Evolutionary conservation across 192 early-diverging fungal species (phyloP), one percentile per base, ranked within the genome.

Genomic region (Spizellomyces punctatus): DNA sequence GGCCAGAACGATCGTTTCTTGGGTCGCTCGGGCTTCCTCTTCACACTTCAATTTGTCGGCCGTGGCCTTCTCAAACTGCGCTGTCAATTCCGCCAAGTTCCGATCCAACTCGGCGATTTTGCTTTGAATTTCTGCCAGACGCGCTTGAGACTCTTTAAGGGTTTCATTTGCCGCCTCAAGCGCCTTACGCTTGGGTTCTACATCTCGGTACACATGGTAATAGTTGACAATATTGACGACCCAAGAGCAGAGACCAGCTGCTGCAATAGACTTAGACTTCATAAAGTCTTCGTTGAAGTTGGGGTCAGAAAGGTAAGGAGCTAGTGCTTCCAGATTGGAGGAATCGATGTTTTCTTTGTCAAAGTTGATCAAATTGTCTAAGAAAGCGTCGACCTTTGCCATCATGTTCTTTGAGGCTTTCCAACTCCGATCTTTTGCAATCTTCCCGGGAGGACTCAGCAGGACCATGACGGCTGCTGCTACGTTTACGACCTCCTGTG

Each of bases 381-480:
- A 73, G 79, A 89, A 89, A n/a, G 75, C 75, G 61, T 89, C 88
- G 14, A 89, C 88, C 71, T 89, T 89, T 12, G 88, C 88, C 88
- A 89, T 89, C 85, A 89, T 89, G 63, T 85, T 86, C 66, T 89
- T 89, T 27, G 74, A 77, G 2, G 88, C 88, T 75, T 89, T 89
- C 88, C 88, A 89, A 52, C 78, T 83, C 43, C 88, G 61, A 60
- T 89, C 86, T 67, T 89, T 89, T 10, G 88, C 77, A 73, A 89
- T 89, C 64, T 89, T 89, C 46, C 88, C 88, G 9, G 84, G 73
- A 10, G 88, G 86, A 68, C 82, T 81, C 9, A 89, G 76, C 45
- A 89, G 65, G 9, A 89, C 86, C 88, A 88, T 88, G 65, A 88
- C 86, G 65, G 88, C 88, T 2, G 86, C 76, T 2, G 76, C 81